phyloP scores from a whole-genome alignment of 495 filamentous ascomycete genomes.

The Talaromyces trachyspermus region DNA sequence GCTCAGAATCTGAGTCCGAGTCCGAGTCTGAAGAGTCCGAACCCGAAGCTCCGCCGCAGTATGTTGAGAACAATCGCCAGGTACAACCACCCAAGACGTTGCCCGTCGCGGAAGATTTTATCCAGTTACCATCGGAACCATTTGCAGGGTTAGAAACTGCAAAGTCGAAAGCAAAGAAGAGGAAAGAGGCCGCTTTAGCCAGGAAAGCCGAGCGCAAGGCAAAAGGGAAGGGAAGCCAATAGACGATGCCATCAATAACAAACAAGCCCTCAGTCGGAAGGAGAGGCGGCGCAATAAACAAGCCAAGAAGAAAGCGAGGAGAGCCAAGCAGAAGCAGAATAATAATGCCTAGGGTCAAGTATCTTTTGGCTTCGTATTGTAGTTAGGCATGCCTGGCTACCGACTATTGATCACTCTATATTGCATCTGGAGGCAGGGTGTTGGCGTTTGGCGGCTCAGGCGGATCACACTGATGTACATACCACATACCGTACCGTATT shows the following conservation, averaged over 20 bases:
- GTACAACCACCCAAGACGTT: constrained; percentile 1
- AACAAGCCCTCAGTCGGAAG: constrained; percentile 20
- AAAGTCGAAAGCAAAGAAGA: constrained; percentile 24
- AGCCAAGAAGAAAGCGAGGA: constrained; percentile 23
- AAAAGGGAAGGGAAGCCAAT: not conserved
- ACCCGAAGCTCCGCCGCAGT: constrained; percentile 16
- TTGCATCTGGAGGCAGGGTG: too few species aligned
- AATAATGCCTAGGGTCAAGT: not conserved
- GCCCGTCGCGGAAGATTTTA: not conserved
- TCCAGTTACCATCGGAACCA: constrained; percentile 10
- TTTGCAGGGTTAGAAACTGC: constrained; percentile 15
- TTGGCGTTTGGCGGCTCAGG: too few species aligned
- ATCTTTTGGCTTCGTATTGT: too few species aligned
- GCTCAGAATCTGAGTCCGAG: constrained; percentile 21
- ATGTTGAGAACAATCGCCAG: constrained; percentile 7
- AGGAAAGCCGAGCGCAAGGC: constrained; percentile 7
- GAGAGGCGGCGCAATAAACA: constrained; percentile 34
- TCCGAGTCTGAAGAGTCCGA: constrained; percentile 19
- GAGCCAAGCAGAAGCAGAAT: constrained; percentile 6
- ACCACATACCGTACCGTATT: too few species aligned
- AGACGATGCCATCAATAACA: constrained; percentile 18
- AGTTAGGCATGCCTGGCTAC: too few species aligned
- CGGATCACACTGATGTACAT: too few species aligned
- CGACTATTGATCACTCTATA: too few species aligned
- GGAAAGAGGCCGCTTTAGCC: constrained; percentile 2